Percentiles rank a stretch among this genome's conserved stretches.
These are phyloP conservation scores for Boletellus deceptivus DNA, from an alignment of 1,284 basidiomycete species.

Conservation along the genomic window DNA sequence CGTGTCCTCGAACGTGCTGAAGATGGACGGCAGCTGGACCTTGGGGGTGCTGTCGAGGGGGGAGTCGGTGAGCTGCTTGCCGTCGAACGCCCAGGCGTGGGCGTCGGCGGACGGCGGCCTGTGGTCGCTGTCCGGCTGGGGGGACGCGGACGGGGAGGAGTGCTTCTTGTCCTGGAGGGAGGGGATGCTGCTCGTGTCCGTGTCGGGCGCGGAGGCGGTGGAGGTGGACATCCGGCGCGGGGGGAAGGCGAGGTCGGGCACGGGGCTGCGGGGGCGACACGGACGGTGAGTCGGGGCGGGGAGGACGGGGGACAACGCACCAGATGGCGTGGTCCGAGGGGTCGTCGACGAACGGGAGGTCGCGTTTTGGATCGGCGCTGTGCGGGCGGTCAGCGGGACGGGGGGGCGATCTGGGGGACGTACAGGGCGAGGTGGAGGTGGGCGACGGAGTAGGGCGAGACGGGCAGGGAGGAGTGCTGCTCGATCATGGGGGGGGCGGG, in stretches of 20 bases:
- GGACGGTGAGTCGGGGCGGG: constrained; percentile 21
- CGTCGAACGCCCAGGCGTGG: constrained; percentile 38
- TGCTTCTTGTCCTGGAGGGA: constrained; percentile 59
- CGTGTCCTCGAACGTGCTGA: constrained; percentile 62
- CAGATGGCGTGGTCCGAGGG: constrained; percentile 49
- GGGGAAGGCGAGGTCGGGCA: constrained; percentile 48
- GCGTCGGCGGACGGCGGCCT: constrained; percentile 38
- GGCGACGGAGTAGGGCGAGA: constrained; percentile 60
- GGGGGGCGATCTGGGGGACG: constrained; percentile 27
- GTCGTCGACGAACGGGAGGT: constrained; percentile 40
- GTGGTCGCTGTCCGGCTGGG: constrained; percentile 41
- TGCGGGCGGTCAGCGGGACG: constrained; percentile 7
- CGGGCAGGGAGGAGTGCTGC: constrained; percentile 38
- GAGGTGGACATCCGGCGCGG: constrained; percentile 62
- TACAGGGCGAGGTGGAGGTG: constrained; percentile 61
- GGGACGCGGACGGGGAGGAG: constrained; percentile 51
- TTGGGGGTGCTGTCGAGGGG: constrained; percentile 43
- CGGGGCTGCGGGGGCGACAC: too few species aligned
- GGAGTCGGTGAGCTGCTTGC: constrained; percentile 33
- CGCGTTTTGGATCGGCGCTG: constrained; percentile 42
- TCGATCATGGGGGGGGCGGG: constrained; percentile 40
- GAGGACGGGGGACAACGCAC: constrained; percentile 35
- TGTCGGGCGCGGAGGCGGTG: constrained; percentile 56
- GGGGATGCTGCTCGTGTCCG: constrained; percentile 54
- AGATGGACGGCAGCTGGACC: constrained; percentile 72